Evolutionary conservation across 2,329 filamentous ascomycete genomes (phyloP), one percentile per base, ranked within the genome.

Genomic region (Cadophora sp.): DNA sequence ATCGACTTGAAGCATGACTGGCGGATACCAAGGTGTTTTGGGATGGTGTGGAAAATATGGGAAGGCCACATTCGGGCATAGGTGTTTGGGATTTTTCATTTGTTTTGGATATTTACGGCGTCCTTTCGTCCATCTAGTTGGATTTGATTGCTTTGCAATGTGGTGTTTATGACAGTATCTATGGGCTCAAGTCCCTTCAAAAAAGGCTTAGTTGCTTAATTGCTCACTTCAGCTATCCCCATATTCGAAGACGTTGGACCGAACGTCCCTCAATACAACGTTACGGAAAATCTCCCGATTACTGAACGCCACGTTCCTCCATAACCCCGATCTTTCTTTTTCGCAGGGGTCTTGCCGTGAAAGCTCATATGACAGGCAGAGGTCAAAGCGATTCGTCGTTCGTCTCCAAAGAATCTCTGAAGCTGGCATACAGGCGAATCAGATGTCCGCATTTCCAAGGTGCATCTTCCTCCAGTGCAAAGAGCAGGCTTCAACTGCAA

Each of bases 21-120:
- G 67, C 31, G 46, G 59, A 66, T 65, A 64, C 67, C 56, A 61
- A 40, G 64, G 64, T 66, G 67, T 58, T 69, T 66, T 62, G 27
- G 64, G 60, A 62, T 29, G 50, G 24, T 16, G 46, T 5, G 60
- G 60, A 66, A 64, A 66, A 66, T 56, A 55, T 55, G 31, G 59
- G 43, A 27, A 58, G n/a, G 37, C 31, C 48, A 59, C 59, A 58
- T 60, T 64, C 22, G 14, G 60, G 43, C 27, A 27, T n/a, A 31
- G 62, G 63, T 61, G 48, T 66, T 65, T 63, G 51, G 58, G 22
- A 37, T 37, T 63, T 9, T 27, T 40, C 43, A 59, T 63, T 53
- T 53, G 24, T 40, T 19, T 37, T 22, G 34, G 12, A 31, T 59
- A 24, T 27, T 11, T 22, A 24, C 50, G 26, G 26, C 29, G 40